Evolutionary conservation across 352 stramenopile genomes (phyloP).

Genomic region (Aphanomyces euteiches): DNA sequence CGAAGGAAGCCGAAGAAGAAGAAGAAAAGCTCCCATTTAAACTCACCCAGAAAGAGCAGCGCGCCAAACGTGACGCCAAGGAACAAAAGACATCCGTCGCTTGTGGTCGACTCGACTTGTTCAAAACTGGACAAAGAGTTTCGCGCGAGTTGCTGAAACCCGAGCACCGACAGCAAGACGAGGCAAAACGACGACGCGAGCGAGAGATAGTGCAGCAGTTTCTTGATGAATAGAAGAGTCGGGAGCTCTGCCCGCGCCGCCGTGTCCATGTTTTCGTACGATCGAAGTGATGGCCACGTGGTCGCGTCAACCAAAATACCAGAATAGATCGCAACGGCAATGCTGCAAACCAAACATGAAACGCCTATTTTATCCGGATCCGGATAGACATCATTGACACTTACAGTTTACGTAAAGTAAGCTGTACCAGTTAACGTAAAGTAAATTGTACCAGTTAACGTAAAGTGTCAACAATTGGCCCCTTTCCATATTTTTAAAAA

Average conservation of each 20-base stretch:
- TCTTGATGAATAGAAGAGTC: conserved; percentile 6
- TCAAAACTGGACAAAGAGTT: conserved; percentile 7
- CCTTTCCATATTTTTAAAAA: not conserved
- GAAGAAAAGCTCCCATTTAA: conserved; percentile 62
- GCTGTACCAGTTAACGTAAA: too few relatives aligned
- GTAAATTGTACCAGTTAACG: too few relatives aligned
- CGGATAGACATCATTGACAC: not conserved
- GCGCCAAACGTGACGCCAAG: conserved; percentile 60
- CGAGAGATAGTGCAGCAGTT: conserved; percentile 20
- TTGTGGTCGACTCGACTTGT: conserved; percentile 47
- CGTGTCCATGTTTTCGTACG: conserved; percentile 20
- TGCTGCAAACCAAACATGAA: not conserved
- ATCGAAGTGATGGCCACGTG: not conserved
- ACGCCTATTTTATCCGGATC: not conserved
- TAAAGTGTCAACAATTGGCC: too few relatives aligned
- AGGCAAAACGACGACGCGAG: conserved; percentile 15
- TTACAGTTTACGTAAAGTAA: too few relatives aligned
- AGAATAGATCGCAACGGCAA: too few relatives aligned
- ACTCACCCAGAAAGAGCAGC: conserved; percentile 56
- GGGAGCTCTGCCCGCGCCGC: not conserved
- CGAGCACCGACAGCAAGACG: conserved; percentile 22
- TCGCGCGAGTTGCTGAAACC: conserved; percentile 17
- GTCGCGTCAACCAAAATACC: not conserved
- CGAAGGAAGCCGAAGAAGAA: conserved; percentile 80
- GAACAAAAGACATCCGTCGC: conserved; percentile 72